Conservation (phyloP, 768 basidiomycete genomes). For the Peribolospora kevripleyi region DNA sequence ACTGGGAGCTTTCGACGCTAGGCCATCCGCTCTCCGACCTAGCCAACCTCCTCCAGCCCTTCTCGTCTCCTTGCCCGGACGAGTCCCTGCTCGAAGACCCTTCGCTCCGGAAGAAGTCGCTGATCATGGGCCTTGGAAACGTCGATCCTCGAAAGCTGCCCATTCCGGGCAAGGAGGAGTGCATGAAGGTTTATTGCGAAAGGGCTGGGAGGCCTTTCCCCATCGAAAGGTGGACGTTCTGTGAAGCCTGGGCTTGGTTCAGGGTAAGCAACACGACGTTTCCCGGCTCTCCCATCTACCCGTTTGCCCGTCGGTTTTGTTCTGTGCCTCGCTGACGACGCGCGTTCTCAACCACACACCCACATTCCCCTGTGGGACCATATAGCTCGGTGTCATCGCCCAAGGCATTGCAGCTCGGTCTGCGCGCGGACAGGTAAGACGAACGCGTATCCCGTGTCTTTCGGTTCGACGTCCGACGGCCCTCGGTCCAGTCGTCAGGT, state of each 20-base stretch:
- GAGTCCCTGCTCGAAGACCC: background rate
- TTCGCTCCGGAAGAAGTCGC: background rate
- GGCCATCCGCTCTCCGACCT: slow-evolving; percentile 47
- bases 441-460: no score
- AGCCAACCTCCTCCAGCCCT: slow-evolving; percentile 68
- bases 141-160: slow-evolving; percentile 1
- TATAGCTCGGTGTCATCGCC: slow-evolving; percentile 14
- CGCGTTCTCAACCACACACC: background rate
- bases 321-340: background rate
- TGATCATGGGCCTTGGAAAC: background rate
- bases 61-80: slow-evolving; percentile 20
- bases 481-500: no score
- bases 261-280: slow-evolving; percentile 7
- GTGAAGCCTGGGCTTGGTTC: slow-evolving; percentile 11
- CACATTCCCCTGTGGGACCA: background rate
- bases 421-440: slow-evolving; percentile 4
- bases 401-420: slow-evolving; percentile 15
- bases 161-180: slow-evolving; percentile 7
- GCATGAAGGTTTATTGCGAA: slow-evolving; percentile 9
- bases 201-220: slow-evolving; percentile 4
- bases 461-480: no score
- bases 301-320: background rate
- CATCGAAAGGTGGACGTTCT: slow-evolving; percentile 5
- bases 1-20: slow-evolving; percentile 93
- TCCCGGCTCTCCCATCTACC: background rate